Percentiles rank a stretch among this genome's conserved stretches.
Evolutionary conservation across 2,329 filamentous ascomycete genomes (phyloP).

Genomic region (Stachybotrys elegans): DNA sequence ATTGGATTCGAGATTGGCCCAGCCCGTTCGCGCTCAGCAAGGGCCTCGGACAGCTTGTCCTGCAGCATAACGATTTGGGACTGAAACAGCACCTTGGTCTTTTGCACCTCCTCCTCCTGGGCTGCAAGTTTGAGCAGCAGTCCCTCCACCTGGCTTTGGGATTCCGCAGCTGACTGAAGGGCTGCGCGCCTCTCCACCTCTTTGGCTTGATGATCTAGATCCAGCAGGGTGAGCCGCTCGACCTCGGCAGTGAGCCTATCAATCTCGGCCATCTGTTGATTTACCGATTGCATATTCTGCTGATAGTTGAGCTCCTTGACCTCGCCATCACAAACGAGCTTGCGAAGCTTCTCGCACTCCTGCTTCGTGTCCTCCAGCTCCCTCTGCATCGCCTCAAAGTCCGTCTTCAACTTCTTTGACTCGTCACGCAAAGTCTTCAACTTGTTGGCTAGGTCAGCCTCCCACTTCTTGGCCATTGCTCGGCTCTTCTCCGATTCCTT

Average conservation of each 20-base stretch:
- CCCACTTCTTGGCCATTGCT: conserved; percentile 72
- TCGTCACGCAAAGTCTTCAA: conserved; percentile 64
- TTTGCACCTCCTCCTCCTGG: conserved; percentile 40
- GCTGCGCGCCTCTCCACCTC: conserved; percentile 56
- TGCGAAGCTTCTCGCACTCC: conserved; percentile 60
- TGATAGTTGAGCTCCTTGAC: conserved; percentile 59
- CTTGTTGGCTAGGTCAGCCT: conserved; percentile 64
- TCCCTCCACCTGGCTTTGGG: conserved; percentile 54
- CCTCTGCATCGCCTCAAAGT: conserved; percentile 50
- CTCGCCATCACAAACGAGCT: conserved; percentile 64
- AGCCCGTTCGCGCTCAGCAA: conserved; percentile 19
- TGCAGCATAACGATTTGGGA: conserved; percentile 44
- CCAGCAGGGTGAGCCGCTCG: conserved; percentile 52
- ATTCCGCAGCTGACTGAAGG: conserved; percentile 51
- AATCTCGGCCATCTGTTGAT: conserved; percentile 56
- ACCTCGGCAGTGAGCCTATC: conserved; percentile 55
- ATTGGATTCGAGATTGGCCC: conserved; percentile 26
- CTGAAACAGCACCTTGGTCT: conserved; percentile 38
- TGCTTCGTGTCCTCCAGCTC: conserved; percentile 53
- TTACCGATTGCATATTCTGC: conserved; percentile 59
- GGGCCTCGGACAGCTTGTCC: conserved; percentile 35
- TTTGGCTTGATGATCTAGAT: conserved; percentile 59
- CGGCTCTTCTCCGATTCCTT: conserved; percentile 69
- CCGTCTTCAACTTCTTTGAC: conserved; percentile 57
- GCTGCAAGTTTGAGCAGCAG: conserved; percentile 53